Percentiles rank a stretch among this genome's conserved stretches.
Conservation (phyloP, 805 yeast genomes). For the Candida ipomoeae region DNA sequence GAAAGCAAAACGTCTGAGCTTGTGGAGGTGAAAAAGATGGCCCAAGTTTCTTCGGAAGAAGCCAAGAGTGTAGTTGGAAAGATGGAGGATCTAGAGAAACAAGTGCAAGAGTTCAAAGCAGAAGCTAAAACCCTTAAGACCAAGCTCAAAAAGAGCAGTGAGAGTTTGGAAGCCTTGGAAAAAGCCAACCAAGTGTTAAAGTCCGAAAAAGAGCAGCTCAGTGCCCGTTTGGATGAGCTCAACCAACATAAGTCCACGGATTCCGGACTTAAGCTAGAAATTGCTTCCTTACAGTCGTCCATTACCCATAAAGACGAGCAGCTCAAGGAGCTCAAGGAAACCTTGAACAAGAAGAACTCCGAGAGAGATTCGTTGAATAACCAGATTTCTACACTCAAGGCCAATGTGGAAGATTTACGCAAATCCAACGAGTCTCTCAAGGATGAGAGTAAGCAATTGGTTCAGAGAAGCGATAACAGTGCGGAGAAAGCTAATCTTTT, state of each 20-base stretch:
- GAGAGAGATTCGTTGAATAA: constrained; percentile 39
- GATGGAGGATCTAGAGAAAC: background rate
- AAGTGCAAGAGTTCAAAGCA: background rate
- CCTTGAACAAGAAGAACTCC: constrained; percentile 28
- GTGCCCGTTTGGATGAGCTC: constrained; percentile 28
- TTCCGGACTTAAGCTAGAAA: constrained; percentile 45
- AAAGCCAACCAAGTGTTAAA: constrained; percentile 21
- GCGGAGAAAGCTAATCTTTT: constrained; percentile 28
- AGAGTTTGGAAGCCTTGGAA: constrained; percentile 17
- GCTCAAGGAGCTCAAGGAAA: constrained; percentile 33
- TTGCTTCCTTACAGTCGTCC: constrained; percentile 44
- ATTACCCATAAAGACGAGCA: constrained; percentile 43
- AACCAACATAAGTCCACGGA: constrained; percentile 33
- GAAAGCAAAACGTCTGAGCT: background rate
- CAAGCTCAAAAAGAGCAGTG: constrained; percentile 6
- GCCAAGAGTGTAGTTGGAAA: background rate
- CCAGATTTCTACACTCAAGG: constrained; percentile 35
- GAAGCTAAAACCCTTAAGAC: background rate
- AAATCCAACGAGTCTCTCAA: constrained; percentile 29
- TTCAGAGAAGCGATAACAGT: constrained; percentile 40
- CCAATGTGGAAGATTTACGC: constrained; percentile 38
- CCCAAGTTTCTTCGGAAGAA: background rate
- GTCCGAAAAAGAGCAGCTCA: constrained; percentile 38
- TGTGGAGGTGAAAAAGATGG: background rate
- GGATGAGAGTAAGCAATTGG: constrained; percentile 38